Percentiles rank a stretch among this genome's conserved stretches.
These are phyloP conservation scores for Thermomucor indicae-seudaticae DNA, from an alignment of 371 early-diverging fungal species.

Conservation along the genomic window DNA sequence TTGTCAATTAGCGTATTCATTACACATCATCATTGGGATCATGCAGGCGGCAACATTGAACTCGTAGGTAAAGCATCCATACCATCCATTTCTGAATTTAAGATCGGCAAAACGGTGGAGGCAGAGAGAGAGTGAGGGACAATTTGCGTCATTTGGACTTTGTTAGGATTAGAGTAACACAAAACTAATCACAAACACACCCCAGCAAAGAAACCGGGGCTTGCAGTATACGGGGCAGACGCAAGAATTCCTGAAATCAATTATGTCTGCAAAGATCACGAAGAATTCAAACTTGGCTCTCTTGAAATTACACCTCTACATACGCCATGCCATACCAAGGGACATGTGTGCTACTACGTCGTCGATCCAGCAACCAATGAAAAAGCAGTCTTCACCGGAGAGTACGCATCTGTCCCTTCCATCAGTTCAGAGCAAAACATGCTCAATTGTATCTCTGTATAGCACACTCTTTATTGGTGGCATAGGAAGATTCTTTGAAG, in stretches of 20 bases:
- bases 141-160: no score
- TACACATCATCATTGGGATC: slow-evolving; percentile 83
- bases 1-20: slow-evolving; percentile 49
- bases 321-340: slow-evolving; percentile 89
- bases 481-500: slow-evolving; percentile 94
- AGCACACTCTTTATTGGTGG: slow-evolving; percentile 53
- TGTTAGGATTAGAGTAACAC: no score
- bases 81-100: not conserved
- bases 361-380: slow-evolving; percentile 46
- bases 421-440: not conserved
- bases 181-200: not conserved
- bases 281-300: slow-evolving; percentile 72
- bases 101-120: slow-evolving; percentile 10
- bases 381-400: slow-evolving; percentile 47
- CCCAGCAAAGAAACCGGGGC: slow-evolving; percentile 57
- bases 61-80: slow-evolving; percentile 32
- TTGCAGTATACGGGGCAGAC: slow-evolving; percentile 85
- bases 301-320: slow-evolving; percentile 62
- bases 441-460: not conserved
- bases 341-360: slow-evolving; percentile 84
- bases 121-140: no score
- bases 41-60: slow-evolving; percentile 73
- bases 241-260: slow-evolving; percentile 84
- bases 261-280: slow-evolving; percentile 68
- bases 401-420: slow-evolving; percentile 23